These are phyloP conservation scores for Arthrobotrys musiformis DNA, from an alignment of 2,329 filamentous ascomycete genomes.

Conservation along the genomic window DNA sequence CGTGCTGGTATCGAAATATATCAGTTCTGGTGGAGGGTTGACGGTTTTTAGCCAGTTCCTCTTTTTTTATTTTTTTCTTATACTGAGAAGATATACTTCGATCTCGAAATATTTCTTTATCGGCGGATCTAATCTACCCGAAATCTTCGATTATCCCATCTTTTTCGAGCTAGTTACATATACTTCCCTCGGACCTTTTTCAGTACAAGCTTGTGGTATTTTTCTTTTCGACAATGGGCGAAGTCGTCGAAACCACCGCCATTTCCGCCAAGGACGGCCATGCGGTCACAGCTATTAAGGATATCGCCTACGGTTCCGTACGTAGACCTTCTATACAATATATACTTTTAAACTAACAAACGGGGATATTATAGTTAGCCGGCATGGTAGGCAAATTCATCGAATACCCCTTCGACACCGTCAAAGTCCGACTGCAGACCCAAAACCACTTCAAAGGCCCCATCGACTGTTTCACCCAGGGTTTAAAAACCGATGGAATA, in stretches of 20 bases:
- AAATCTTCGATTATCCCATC: background rate
- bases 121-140: slow-evolving; percentile 21
- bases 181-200: too few relatives aligned
- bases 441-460: slow-evolving; percentile 89
- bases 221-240: slow-evolving; percentile 12
- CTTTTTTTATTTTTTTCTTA: background rate
- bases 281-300: slow-evolving; percentile 78
- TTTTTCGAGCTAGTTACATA: background rate
- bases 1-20: slow-evolving; percentile 13
- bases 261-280: slow-evolving; percentile 62
- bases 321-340: slow-evolving; percentile 63
- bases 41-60: background rate
- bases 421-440: slow-evolving; percentile 97
- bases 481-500: slow-evolving; percentile 80
- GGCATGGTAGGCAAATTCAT: slow-evolving; percentile 94
- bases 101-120: background rate
- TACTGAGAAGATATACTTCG: background rate
- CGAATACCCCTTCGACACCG: slow-evolving; percentile 97
- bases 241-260: slow-evolving; percentile 39
- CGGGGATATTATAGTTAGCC: slow-evolving; percentile 76
- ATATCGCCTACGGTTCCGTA: slow-evolving; percentile 88
- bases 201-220: background rate
- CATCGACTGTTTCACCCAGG: slow-evolving; percentile 91
- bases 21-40: slow-evolving; percentile 18
- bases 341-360: too few relatives aligned